phyloP scores from a whole-genome alignment of 805 yeast genomes.

The Candida ulmi region DNA sequence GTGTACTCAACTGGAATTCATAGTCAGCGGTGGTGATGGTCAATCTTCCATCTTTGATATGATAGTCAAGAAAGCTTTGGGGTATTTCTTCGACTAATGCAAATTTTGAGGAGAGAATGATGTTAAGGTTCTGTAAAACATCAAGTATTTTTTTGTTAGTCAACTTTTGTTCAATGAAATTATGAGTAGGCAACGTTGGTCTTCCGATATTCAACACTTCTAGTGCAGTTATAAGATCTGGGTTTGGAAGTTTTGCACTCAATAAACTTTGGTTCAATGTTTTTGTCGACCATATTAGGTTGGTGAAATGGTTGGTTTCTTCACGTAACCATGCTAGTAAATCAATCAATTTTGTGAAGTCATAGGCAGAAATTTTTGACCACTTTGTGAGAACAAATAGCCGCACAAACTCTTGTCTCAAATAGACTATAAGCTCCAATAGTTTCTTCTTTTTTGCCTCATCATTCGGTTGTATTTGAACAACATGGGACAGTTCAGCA shows the following conservation, averaged over 20 bases:
- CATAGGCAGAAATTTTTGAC: slow-evolving; percentile 65
- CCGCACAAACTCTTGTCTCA: slow-evolving; percentile 81
- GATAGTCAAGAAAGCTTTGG: slow-evolving; percentile 52
- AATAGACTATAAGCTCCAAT: slow-evolving; percentile 58
- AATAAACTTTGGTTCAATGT: slow-evolving; percentile 65
- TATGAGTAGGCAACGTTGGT: slow-evolving; percentile 67
- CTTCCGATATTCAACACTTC: slow-evolving; percentile 77
- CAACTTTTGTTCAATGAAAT: slow-evolving; percentile 46
- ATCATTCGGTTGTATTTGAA: slow-evolving; percentile 61
- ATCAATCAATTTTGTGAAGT: slow-evolving; percentile 74
- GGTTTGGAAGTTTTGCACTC: slow-evolving; percentile 88
- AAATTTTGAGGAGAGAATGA: slow-evolving; percentile 66
- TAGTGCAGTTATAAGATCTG: slow-evolving; percentile 81
- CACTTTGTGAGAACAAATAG: slow-evolving; percentile 85
- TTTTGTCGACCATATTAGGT: slow-evolving; percentile 59
- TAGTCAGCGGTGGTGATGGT: slow-evolving; percentile 56
- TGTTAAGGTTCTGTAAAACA: slow-evolving; percentile 64
- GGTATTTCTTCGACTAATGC: slow-evolving; percentile 66
- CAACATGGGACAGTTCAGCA: slow-evolving; percentile 51
- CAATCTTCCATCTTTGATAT: slow-evolving; percentile 71
- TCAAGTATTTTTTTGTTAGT: slow-evolving; percentile 51
- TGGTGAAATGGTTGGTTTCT: slow-evolving; percentile 65
- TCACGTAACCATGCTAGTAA: slow-evolving; percentile 81
- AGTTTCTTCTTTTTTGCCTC: slow-evolving; percentile 61
- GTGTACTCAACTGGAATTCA: slow-evolving; percentile 73